Evolutionary conservation across 768 basidiomycete genomes (phyloP), one percentile per base, ranked within the genome.

Genomic region (Strobilomyces confusus): DNA sequence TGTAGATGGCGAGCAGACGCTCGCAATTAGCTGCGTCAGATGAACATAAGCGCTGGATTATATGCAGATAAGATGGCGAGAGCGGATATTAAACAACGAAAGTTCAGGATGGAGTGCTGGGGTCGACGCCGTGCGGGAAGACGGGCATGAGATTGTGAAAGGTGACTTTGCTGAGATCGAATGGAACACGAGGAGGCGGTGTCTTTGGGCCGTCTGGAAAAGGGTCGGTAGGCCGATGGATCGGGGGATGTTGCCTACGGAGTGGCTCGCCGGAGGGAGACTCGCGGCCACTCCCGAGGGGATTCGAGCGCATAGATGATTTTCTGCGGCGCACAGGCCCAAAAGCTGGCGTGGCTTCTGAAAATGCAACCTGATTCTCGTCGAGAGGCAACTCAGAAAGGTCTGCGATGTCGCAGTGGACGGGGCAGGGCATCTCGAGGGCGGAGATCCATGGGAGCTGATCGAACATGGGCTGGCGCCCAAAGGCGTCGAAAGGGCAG

Each of bases 131-230:
- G 41, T 60, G 71, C 51, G 72, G 72, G 59, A 77, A 71, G 51
- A 83, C 77, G 36, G 84, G 84, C 81, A 86, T 83, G 63, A 86
- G 80, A 59, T 82, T 75, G 64, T 73, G 76, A 58, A 83, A 84
- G 17, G 75, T 72, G 60, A 80, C 73, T 55, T 69, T 74, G 51
- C 76, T 75, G 17, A 78, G 78, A 58, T 77, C 70, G 62, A 79
- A 76, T 30, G 72, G 71, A 29, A 74, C 29, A 33, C 50, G 59
- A 33, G 71, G 73, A 3, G 67, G 60, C 4, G 72, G 73, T 9
- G 72, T 73, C 44, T 48, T 65, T 19, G 73, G 72, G 45, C 58
- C 55, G 40, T 49, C 51, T 7, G 48, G 32, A 34, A 59, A 13
- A 14, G 52, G 30, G 57, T 56, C 58, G 22, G 63, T 61, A 61